Base-by-base conservation (phyloP, 2,329 filamentous ascomycete genomes). In the Paecilomyces niveus region DNA sequence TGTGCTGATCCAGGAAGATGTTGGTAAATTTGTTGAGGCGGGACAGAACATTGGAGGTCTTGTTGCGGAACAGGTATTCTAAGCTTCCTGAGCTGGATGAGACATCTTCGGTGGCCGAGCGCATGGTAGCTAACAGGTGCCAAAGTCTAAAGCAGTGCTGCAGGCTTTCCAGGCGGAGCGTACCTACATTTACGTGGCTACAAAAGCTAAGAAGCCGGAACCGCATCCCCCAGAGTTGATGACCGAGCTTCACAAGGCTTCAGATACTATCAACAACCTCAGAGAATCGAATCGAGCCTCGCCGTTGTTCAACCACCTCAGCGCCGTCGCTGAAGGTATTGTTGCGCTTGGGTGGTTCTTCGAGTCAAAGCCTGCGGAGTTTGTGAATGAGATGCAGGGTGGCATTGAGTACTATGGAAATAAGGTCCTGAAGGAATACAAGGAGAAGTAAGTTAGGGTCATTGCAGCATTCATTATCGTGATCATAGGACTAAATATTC, bases 351-450 rank as follows among this genome's bases (percentile, higher is more conserved):
- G 89, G 33, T 99, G 94, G 94, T 89, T 97, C 59, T 85, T 94
- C 54, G 89, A 95, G 56, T 83, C 79, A 63, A 92, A 91, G 71
- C 94, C 94, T 1, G 87, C 84, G 63, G 92, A 94, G 69, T 90
- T 92, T 68, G 89, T 97, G 53, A 87, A 87, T 53, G 92, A 96
- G 65, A 88, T 88, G 59, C 81, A 96, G 21, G 87, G 88, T 31
- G 88, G 91, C 55, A 90, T 92, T 49, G 89, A 97, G 72, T 96
- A 96, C 78, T 97, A 90, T 68, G 94, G 94, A 33, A 97, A 99
- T 79, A 86, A 92, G 66, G 90, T 99, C 39, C 79, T 97, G 65
- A 96, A 92, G 77, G 89, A 95, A 67, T 87, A 89, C 74, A 97
- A 95, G 77, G 92, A 89, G 63, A 88, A 85, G 86, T 89, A 72